phyloP scores from a whole-genome alignment of 306 rosid genomes.

The Luffa aegyptiaca region DNA sequence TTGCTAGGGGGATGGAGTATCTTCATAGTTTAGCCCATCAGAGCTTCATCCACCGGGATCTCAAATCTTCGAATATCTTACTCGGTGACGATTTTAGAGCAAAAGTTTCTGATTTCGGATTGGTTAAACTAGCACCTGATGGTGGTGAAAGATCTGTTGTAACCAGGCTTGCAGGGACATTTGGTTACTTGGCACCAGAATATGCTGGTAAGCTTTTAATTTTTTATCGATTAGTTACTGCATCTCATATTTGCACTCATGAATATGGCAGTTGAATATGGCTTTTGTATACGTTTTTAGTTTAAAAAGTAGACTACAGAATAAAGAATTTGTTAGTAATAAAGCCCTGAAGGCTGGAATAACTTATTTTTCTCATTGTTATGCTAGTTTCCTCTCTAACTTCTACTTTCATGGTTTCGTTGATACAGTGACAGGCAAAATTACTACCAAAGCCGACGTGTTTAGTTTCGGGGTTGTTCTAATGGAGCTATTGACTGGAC shows the following conservation, averaged over 20 bases:
- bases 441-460: conserved; percentile 94
- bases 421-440: conserved; percentile 88
- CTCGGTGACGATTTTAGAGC: conserved; percentile 86
- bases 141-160: conserved; percentile 83
- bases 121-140: conserved; percentile 95
- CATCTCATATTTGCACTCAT: no score
- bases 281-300: neutral
- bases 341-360: neutral
- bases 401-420: conserved; percentile 14
- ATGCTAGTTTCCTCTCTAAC: conserved; percentile 14
- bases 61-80: conserved; percentile 84
- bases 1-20: conserved; percentile 97
- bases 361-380: neutral
- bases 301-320: neutral
- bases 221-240: neutral
- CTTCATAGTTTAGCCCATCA: conserved; percentile 83
- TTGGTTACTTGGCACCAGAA: conserved; percentile 97
- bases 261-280: neutral
- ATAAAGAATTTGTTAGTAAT: neutral
- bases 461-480: conserved; percentile 97
- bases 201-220: conserved; percentile 62
- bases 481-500: conserved; percentile 89
- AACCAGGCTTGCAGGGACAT: conserved; percentile 94
- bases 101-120: conserved; percentile 87
- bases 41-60: conserved; percentile 99